Evolutionary conservation across 1,139 yeast genomes (phyloP).

Genomic region (Diutina pseudorugosa): DNA sequence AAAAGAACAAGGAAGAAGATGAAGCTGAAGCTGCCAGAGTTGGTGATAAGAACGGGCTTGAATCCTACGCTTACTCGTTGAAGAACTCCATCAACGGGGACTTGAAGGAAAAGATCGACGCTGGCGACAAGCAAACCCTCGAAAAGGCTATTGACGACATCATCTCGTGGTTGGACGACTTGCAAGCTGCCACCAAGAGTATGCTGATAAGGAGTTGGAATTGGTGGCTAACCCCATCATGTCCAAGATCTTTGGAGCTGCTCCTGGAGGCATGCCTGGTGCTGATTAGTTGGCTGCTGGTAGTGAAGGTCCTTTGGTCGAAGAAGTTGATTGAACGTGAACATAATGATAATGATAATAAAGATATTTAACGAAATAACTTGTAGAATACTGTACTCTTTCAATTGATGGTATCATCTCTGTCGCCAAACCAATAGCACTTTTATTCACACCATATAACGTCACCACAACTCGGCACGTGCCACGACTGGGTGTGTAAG

Average conservation of each 20-base stretch:
- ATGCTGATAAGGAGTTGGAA: constrained; percentile 4
- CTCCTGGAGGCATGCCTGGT: constrained; percentile 17
- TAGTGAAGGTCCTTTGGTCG: constrained; percentile 4
- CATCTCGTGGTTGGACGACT: constrained; percentile 1
- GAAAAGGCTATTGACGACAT: constrained; percentile 5
- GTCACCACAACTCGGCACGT: no score
- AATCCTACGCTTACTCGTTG: constrained; percentile 4
- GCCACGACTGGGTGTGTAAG: no score
- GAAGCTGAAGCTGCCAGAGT: constrained; percentile 4
- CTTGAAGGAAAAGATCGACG: constrained; percentile 43
- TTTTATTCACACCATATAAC: no score
- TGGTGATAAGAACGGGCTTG: not conserved
- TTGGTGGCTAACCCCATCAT: constrained; percentile 4
- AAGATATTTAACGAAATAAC: not conserved
- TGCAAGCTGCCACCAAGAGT: not conserved
- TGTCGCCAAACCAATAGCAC: no score
- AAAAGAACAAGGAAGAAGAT: constrained; percentile 82
- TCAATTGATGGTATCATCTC: no score
- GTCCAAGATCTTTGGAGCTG: constrained; percentile 9
- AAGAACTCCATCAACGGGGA: constrained; percentile 14
- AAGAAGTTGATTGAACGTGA: constrained; percentile 3
- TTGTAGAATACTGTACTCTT: no score
- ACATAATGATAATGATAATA: not conserved
- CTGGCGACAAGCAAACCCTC: constrained; percentile 16
- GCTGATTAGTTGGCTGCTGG: constrained; percentile 1